These are phyloP conservation scores for Pugionium dolabratum DNA, from an alignment of 345 rosid species.

Conservation along the genomic window DNA sequence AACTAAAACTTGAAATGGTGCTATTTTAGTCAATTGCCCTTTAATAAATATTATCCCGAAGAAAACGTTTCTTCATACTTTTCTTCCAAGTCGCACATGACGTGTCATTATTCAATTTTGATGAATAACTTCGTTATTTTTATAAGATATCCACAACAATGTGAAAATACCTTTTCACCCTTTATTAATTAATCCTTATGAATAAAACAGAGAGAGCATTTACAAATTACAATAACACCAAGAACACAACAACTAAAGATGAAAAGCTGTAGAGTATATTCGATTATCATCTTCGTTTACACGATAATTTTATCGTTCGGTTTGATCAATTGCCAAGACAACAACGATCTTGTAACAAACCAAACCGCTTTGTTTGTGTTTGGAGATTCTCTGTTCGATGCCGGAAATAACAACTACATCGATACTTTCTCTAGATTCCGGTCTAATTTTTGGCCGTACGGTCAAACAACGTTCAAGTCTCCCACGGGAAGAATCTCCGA, in stretches of 20 bases:
- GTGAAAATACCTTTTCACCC: too few relatives aligned
- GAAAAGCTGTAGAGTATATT: conserved; percentile 1
- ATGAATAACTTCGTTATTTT: too few relatives aligned
- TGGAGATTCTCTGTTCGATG: conserved; percentile 44
- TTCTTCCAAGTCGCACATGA: conserved; percentile 26
- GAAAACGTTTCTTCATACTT: conserved; percentile 4
- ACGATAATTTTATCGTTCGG: neutral
- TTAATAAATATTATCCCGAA: neutral
- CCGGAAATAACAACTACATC: conserved; percentile 50
- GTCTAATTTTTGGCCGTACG: conserved; percentile 47
- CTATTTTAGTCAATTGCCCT: too few relatives aligned
- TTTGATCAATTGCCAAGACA: conserved; percentile 11
- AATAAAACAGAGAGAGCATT: neutral
- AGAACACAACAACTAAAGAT: conserved; percentile 17
- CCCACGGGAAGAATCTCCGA: conserved; percentile 50
- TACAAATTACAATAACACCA: neutral
- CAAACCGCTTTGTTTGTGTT: conserved; percentile 46
- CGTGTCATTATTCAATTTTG: conserved; percentile 9
- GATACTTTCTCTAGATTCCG: conserved; percentile 29
- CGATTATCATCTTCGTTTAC: neutral
- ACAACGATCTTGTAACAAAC: conserved; percentile 22
- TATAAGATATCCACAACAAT: neutral
- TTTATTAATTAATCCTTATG: neutral
- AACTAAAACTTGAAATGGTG: too few relatives aligned
- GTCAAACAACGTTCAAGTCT: conserved; percentile 42